Evolutionary conservation across 148 eudicot species (phyloP), one percentile per base, ranked within the genome.

Genomic region (Rhododendron mucronatum): DNA sequence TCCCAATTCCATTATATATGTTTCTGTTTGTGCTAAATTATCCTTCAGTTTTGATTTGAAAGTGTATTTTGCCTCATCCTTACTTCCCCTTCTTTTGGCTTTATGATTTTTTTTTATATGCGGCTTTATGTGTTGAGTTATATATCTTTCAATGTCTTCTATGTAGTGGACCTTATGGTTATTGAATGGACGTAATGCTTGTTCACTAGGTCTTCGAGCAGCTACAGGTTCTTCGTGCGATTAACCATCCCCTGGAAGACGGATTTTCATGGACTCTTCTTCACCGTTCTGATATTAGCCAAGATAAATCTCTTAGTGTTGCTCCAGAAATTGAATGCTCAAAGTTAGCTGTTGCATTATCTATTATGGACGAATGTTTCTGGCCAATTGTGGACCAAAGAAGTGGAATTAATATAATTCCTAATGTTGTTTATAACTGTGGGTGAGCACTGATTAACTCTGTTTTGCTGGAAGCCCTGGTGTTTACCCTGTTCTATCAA

Each of bases 311-410:
- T 77, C 77, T 44, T 80, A 16, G 61, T 82, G 83, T 57, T 82
- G 73, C 92, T 83, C 86, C 45, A 81, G 88, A 86, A 84, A 71
- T 97, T 85, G 96, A 94, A 90, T 84, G 89, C 88, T 91, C 99
- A 69, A 97, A 97, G 91, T 87, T 95, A 88, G 98, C 96, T 86
- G 90, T 97, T 88, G 99, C 98, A 48, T 92, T 89, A 33, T 87
- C 92, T 71, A 83, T 97, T 39, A 93, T 97, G 98, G 93, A 97
- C 71, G 98, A 95, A 82, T 95, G 99, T 86, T 97, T 97, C 90
- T 83, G 91, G 84, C 99, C 99, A n/a, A 93, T 95, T 81, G 82
- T 92, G 85, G 99, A 97, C 82, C 91, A 85, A 69, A 92, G 98
- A 91, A 97, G 96, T 88, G 91, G 95, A n/a, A 87, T 90, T 85